Percentiles rank a stretch among this genome's conserved stretches.
These are phyloP conservation scores for Hymenoscyphus fructigenus DNA, from an alignment of 2,329 filamentous ascomycete species.

Conservation along the genomic window DNA sequence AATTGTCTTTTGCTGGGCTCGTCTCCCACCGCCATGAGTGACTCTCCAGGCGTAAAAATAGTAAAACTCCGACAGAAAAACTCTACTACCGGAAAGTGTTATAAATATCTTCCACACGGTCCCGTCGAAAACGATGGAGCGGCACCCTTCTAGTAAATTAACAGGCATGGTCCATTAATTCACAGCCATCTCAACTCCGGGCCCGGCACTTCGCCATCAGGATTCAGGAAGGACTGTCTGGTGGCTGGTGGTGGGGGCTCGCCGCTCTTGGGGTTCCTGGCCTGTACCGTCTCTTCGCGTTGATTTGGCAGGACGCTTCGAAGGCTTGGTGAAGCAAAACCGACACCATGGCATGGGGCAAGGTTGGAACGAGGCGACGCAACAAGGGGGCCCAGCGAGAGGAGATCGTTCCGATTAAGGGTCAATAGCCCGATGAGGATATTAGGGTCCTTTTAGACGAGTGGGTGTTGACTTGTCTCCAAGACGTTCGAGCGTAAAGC, in stretches of 20 bases:
- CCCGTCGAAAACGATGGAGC: not conserved
- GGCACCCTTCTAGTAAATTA: constrained; percentile 2
- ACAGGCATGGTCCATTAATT: not conserved
- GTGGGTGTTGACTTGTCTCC: not conserved
- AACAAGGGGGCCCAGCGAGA: constrained; percentile 6
- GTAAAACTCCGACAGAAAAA: not conserved
- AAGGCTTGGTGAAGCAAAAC: constrained; percentile 14
- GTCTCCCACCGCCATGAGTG: not conserved
- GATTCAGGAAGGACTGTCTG: not conserved
- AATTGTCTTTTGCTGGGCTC: not conserved
- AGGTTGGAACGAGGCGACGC: constrained; percentile 12
- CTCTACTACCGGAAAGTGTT: no score
- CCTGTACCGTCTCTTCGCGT: constrained; percentile 7
- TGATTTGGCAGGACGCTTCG: constrained; percentile 1
- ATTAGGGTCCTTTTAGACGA: constrained; percentile 4
- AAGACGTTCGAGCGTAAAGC: not conserved
- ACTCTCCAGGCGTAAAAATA: not conserved
- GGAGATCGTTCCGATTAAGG: constrained; percentile 13
- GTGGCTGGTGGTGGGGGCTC: not conserved
- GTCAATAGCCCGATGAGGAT: constrained; percentile 11
- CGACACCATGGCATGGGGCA: constrained; percentile 19
- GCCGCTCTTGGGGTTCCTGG: constrained; percentile 13
- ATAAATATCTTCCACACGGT: not conserved
- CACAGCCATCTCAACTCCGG: not conserved
- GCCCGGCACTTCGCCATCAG: constrained; percentile 4